Conservation (phyloP, 2,329 filamentous ascomycete species). For the Fonsecaea multimorphosa region DNA sequence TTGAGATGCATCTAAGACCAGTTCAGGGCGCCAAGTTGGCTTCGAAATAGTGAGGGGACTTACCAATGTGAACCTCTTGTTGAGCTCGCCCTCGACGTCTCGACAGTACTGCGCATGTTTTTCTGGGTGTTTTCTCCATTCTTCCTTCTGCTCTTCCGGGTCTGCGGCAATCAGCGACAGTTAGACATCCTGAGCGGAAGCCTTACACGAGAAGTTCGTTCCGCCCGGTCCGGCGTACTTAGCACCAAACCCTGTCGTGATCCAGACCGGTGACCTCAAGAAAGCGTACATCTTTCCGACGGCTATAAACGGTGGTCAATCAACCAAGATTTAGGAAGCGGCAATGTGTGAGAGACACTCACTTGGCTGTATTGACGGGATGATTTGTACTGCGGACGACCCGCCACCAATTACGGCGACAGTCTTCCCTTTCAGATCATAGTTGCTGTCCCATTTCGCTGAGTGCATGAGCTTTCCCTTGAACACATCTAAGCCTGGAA, state of each 20-base stretch:
- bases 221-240: constrained; percentile 35
- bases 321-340: background rate
- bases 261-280: constrained; percentile 36
- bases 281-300: constrained; percentile 41
- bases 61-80: constrained; percentile 56
- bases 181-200: background rate
- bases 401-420: constrained; percentile 63
- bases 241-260: constrained; percentile 37
- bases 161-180: constrained; percentile 18
- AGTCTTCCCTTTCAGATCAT: constrained; percentile 56
- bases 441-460: constrained; percentile 60
- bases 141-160: constrained; percentile 38
- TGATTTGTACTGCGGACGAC: constrained; percentile 62
- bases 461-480: constrained; percentile 62
- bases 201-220: constrained; percentile 34
- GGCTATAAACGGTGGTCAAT: constrained; percentile 9
- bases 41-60: background rate
- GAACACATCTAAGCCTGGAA: constrained; percentile 60
- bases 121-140: constrained; percentile 51
- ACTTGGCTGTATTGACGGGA: constrained; percentile 54
- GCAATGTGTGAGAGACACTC: constrained; percentile 1
- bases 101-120: constrained; percentile 54
- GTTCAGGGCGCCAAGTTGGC: constrained; percentile 2
- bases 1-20: constrained; percentile 30
- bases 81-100: constrained; percentile 58